A percentile compares a stretch with the other conserved stretches of the same genome.
Conservation (phyloP, 106 monocot genomes). For the Xerophyta viscosa region DNA sequence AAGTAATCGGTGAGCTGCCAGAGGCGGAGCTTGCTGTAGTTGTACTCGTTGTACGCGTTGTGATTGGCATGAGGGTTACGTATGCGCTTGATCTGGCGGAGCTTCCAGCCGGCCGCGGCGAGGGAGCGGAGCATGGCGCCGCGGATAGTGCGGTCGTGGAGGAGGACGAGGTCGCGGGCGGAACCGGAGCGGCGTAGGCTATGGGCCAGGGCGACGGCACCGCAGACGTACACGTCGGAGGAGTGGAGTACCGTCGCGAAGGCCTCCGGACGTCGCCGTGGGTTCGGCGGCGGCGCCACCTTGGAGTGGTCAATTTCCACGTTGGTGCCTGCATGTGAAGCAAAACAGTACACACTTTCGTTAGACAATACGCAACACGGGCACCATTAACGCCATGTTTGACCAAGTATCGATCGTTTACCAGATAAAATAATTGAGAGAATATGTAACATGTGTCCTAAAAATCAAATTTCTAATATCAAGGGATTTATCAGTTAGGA, state of each 20-base stretch:
- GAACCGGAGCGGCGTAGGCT: constrained; percentile 42
- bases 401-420: too few relatives aligned
- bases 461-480: too few relatives aligned
- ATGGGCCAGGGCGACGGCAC: constrained; percentile 71
- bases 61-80: constrained; percentile 68
- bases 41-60: constrained; percentile 85
- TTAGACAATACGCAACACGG: too few relatives aligned
- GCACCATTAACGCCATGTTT: too few relatives aligned
- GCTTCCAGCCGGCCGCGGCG: constrained; percentile 63
- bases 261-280: constrained; percentile 37
- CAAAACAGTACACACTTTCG: too few relatives aligned
- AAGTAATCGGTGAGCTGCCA: constrained; percentile 72
- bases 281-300: neutral
- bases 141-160: constrained; percentile 67
- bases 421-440: too few relatives aligned
- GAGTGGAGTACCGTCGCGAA: constrained; percentile 91
- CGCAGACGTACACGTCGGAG: constrained; percentile 66
- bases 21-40: constrained; percentile 93
- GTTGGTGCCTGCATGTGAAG: constrained; percentile 37
- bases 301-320: constrained; percentile 23
- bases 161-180: constrained; percentile 74
- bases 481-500: too few relatives aligned
- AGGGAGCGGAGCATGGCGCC: constrained; percentile 38
- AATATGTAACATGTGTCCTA: too few relatives aligned
- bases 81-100: constrained; percentile 56